Base-by-base conservation (phyloP, 805 yeast species). In the Zygotorulaspora florentina region DNA sequence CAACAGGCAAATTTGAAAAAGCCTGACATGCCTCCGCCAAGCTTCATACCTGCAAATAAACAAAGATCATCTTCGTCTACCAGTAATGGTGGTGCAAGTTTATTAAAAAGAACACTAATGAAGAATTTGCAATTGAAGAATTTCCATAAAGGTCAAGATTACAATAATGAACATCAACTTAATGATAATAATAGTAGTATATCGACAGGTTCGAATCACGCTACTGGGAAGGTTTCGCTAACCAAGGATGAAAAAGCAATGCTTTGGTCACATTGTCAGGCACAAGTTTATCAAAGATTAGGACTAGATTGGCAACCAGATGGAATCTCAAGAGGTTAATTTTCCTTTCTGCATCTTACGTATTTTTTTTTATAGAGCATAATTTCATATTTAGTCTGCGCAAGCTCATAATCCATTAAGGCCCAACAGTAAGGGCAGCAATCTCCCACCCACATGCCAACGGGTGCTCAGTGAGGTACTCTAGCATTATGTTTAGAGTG, bases 221-320 rank as follows among this genome's bases (percentile, higher is more conserved):
- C 36, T 35, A 43, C 35, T 11, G 52, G 45, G 9, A 58, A 62
- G 31, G 51, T 64, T 2, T 48, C 58, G 17, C 61, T 82, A 40
- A 68, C 77, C 3, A 74, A 76, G 54, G 79, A 76, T 30, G 83
- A 81, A 54, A 81, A 81, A 61, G 73, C 76, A 37, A 59, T 63
- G 42, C 65, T 83, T 16, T 84, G 89, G 89, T 74, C 74, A 11
- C 79, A 75, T 33, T 83, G 83, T 26, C 90, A 85, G 62, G 60
- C 73, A 8, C 70, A 69, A 39, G 80, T 84, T 20, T 82, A 82
- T 58, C 67, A 69, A 45, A 68, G 81, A 42, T 59, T 84, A 43
- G 85, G 83, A 0, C 62, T 83, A 37, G 79, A 79, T 55, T 80
- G 85, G 84, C 71, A 66, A 23, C 77, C 79, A 1, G 80, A 75